phyloP scores from a whole-genome alignment of 176 grass and related monocot species.

The Metroxylon sagu region DNA sequence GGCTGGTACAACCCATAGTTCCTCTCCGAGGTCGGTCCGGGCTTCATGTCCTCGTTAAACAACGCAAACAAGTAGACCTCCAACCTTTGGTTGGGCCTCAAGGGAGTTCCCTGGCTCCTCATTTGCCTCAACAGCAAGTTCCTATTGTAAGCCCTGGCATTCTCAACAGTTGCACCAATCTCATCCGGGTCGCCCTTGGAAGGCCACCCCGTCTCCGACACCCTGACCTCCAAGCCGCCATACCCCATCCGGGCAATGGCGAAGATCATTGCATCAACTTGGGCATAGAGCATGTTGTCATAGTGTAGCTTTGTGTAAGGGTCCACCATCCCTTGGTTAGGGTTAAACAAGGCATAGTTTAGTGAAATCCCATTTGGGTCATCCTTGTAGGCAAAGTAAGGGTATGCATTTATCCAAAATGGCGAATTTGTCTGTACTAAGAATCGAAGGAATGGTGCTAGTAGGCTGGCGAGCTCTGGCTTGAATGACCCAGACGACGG shows the following conservation, averaged over 20 bases:
- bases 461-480: constrained; percentile 33
- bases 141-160: constrained; percentile 67
- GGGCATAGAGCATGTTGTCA: constrained; percentile 94
- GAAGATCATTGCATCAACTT: constrained; percentile 80
- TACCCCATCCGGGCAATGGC: constrained; percentile 65
- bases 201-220: constrained; percentile 97
- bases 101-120: constrained; percentile 65
- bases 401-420: constrained; percentile 89
- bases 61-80: constrained; percentile 95
- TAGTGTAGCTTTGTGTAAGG: constrained; percentile 72
- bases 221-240: constrained; percentile 42
- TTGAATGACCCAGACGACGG: constrained; percentile 74
- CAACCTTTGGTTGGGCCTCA: constrained; percentile 45
- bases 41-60: constrained; percentile 97
- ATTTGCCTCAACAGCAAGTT: constrained; percentile 68
- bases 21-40: constrained; percentile 66
- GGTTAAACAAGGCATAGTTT: constrained; percentile 68
- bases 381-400: constrained; percentile 88
- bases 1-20: constrained; percentile 86
- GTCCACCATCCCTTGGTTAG: constrained; percentile 51
- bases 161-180: constrained; percentile 63
- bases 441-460: constrained; percentile 61
- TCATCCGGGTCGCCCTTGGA: constrained; percentile 78
- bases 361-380: constrained; percentile 33
- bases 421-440: constrained; percentile 52